Evolutionary conservation across 768 basidiomycete species (phyloP).

Genomic region (Termitomyces sp.): DNA sequence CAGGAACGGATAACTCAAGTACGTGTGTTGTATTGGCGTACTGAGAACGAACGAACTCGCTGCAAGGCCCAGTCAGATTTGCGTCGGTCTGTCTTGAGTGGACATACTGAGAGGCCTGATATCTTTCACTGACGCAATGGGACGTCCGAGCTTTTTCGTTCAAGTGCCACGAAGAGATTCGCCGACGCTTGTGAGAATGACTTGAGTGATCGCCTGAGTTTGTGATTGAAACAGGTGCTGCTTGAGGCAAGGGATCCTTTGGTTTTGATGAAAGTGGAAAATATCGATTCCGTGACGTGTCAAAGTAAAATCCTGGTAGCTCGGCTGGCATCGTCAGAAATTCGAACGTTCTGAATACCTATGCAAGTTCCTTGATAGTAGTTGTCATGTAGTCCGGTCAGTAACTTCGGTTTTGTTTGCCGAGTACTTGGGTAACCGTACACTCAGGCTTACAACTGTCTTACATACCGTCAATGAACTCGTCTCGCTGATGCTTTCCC

Average conservation of each 20-base stretch:
- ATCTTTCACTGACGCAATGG: constrained; percentile 6
- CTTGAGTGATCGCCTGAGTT: not conserved
- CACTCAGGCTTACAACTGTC: not conserved
- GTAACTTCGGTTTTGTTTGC: not conserved
- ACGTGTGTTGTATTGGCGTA: constrained; percentile 30
- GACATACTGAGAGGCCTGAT: constrained; percentile 15
- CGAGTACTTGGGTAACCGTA: not conserved
- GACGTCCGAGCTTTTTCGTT: constrained; percentile 12
- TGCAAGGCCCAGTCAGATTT: constrained; percentile 13
- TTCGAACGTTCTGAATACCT: too few species aligned
- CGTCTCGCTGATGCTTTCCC: not conserved
- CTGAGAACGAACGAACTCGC: constrained; percentile 35
- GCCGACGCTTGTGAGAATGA: constrained; percentile 8
- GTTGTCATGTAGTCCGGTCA: not conserved
- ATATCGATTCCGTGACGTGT: constrained; percentile 45
- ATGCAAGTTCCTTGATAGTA: too few species aligned
- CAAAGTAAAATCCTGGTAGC: constrained; percentile 56
- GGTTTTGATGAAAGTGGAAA: constrained; percentile 46
- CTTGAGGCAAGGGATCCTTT: constrained; percentile 9
- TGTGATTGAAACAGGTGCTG: not conserved
- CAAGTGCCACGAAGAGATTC: constrained; percentile 12
- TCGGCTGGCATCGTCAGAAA: constrained; percentile 36
- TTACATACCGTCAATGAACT: not conserved
- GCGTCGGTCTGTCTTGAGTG: not conserved
- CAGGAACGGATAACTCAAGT: constrained; percentile 22